Evolutionary conservation across 2,329 filamentous ascomycete genomes (phyloP), one percentile per base, ranked within the genome.

Genomic region (Paraphoma chrysanthemicola): DNA sequence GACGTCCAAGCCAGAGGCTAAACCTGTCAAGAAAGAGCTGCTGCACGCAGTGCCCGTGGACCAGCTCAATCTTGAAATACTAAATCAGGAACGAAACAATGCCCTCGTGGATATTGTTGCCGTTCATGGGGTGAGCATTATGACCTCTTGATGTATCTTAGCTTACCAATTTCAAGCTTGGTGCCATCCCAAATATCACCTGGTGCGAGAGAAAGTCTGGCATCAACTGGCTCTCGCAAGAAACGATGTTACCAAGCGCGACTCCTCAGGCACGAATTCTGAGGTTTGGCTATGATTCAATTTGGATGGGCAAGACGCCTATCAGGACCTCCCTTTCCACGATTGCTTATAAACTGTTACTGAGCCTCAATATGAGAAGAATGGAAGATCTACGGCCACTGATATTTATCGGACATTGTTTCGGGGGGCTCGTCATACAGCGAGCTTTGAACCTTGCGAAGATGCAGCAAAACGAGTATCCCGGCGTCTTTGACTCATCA

Each of bases 291-390:
- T 49, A 49, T 23, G 47, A 49, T 16, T 49, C 47, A 9, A 16
- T 49, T 11, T 49, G 47, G 47, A 49, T 49, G 47, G 47, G 47
- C 10, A 49, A 49, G 23, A 49, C 47, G 6, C 47, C 47, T 1
- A 49, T 49, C 17, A 49, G 47, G 16, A 49, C 47, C n/a, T 49
- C 47, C 6, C 36, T 49, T 2, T 49, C 47, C 9, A 49, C 47
- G 1, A 49, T 49, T 10, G 47, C 47, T 16, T 49, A 49, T 33
- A 49, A 49, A 18, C 47, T 49, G 2, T 17, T 49, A 30, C 18
- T 49, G 11, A 42, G 47, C 39, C 47, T 49, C 18, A 31, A 12
- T 28, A 42, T 49, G 18, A 42, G 4, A 16, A 28, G 47, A 29
- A 42, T 42, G 33, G 47, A 42, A 30, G 47, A 49, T 30, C 36